Conservation (phyloP, 768 basidiomycete genomes). For the Rhodotorula taiwanensis region DNA sequence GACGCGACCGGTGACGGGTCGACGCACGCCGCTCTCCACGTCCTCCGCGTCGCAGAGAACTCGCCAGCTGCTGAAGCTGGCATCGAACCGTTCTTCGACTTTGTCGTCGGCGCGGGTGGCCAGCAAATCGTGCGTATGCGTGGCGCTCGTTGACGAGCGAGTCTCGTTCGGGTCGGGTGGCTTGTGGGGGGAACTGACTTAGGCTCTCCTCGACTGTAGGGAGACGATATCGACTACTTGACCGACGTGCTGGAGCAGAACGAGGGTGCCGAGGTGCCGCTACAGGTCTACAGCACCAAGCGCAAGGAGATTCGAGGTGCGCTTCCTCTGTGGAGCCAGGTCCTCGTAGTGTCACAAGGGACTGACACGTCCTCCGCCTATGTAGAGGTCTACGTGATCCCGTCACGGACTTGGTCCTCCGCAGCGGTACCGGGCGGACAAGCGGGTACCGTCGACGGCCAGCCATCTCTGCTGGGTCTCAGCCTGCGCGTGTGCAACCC, state of each 20-base stretch:
- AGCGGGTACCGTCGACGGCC: constrained; percentile 45
- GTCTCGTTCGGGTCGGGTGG: background rate
- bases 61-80: constrained; percentile 80
- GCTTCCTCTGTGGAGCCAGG: background rate
- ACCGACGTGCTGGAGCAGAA: constrained; percentile 23
- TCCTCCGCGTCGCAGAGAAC: constrained; percentile 30
- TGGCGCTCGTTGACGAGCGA: background rate
- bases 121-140: constrained; percentile 44
- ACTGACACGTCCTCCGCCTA: background rate
- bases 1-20: background rate
- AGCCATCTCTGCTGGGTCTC: constrained; percentile 86
- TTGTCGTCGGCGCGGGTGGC: constrained; percentile 83
- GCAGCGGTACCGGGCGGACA: constrained; percentile 44
- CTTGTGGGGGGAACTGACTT: background rate
- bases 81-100: constrained; percentile 93
- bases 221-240: constrained; percentile 35
- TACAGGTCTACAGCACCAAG: constrained; percentile 41
- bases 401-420: constrained; percentile 70
- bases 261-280: constrained; percentile 24
- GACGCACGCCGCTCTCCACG: constrained; percentile 20
- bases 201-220: constrained; percentile 10
- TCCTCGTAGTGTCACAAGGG: background rate
- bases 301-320: constrained; percentile 37
- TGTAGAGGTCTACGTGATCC: constrained; percentile 72
- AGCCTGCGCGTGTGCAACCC: constrained; percentile 91